Percentiles rank a stretch among this genome's conserved stretches.
phyloP scores from a whole-genome alignment of 1,284 basidiomycete species.

The Afroboletus lepidellus region DNA sequence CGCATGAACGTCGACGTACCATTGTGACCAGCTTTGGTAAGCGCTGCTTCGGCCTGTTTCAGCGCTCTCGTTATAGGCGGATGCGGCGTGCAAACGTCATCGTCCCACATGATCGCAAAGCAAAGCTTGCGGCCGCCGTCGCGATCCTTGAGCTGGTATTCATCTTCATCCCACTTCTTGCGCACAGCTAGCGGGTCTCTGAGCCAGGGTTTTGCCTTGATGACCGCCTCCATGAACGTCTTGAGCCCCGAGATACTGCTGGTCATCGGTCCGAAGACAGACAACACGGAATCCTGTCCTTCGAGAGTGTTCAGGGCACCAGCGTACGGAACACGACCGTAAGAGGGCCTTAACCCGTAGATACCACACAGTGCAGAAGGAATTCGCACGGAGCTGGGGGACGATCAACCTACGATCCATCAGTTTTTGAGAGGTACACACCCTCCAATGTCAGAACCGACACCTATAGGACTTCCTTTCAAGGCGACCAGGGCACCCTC shows the following conservation, averaged over 20 bases:
- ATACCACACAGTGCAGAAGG: constrained; percentile 66
- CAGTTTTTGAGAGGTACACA: constrained; percentile 18
- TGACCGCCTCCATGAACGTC: constrained; percentile 59
- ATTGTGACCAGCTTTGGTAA: constrained; percentile 66
- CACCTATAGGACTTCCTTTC: constrained; percentile 58
- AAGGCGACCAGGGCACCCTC: constrained; percentile 62
- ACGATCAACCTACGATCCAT: not conserved
- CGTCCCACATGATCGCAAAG: constrained; percentile 64
- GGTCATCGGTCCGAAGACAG: constrained; percentile 73
- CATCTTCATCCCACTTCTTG: constrained; percentile 64
- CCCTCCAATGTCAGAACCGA: constrained; percentile 73
- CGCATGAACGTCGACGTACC: constrained; percentile 36
- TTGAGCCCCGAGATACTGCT: constrained; percentile 57
- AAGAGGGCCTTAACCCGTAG: constrained; percentile 72
- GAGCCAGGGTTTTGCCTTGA: constrained; percentile 63
- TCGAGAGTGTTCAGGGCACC: constrained; percentile 62
- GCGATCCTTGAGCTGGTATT: constrained; percentile 59
- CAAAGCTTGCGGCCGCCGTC: constrained; percentile 55
- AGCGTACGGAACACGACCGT: constrained; percentile 66
- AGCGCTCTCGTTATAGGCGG: constrained; percentile 71
- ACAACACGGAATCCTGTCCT: constrained; percentile 69
- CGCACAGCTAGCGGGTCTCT: constrained; percentile 62
- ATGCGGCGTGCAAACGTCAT: constrained; percentile 62
- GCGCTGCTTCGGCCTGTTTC: constrained; percentile 52
- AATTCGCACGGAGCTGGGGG: constrained; percentile 60